Base-by-base conservation (phyloP, 306 rosid species). In the Hylodesmum podocarpum region DNA sequence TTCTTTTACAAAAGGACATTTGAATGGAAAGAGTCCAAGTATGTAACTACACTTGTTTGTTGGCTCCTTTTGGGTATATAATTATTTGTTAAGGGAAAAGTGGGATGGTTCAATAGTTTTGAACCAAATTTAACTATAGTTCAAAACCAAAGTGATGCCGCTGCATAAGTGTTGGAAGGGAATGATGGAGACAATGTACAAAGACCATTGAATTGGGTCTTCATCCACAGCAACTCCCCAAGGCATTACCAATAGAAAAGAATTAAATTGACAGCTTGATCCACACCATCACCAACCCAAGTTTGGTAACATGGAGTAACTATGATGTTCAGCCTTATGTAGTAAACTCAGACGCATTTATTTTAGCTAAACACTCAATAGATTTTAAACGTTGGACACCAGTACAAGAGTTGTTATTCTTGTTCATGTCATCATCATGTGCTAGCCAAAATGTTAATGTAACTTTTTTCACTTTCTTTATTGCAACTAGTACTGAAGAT, bases 311-410 rank as follows among this genome's bases (percentile, higher is more conserved):
- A 39, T 40, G 41, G 59, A 76, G 82, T 85, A 65, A 71, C 36
- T 59, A 79, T 59, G 58, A 80, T 82, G 86, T 76, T 79, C 66
- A 65, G 71, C 84, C 84, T 39, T 50, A 57, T 75, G 8, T 47
- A 12, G 88, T 54, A 82, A 75, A 55, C 70, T 70, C 40, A 9
- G 75, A 72, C 64, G 81, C 83, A 74, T 81, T 82, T 51, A 73
- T 78, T 72, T 67, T 44, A 18, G 76, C 76, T 71, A 58, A 64
- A 55, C 57, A 53, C 13, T 64, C 8, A 5, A 5, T 43, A 10
- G 27, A 77, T 72, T 66, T 64, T 0, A 46, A 71, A 27, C 61
- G 25, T 51, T 76, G 64, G 40, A 67, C 49, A 21, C 11, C 9
- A 70, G 24, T 75, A 31, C 80, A 41, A 40, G 34, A 25, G 31